A percentile compares a stretch with the other conserved stretches of the same genome.
Conservation (phyloP, 768 basidiomycete genomes). For the Tricholoma saponaceum region DNA sequence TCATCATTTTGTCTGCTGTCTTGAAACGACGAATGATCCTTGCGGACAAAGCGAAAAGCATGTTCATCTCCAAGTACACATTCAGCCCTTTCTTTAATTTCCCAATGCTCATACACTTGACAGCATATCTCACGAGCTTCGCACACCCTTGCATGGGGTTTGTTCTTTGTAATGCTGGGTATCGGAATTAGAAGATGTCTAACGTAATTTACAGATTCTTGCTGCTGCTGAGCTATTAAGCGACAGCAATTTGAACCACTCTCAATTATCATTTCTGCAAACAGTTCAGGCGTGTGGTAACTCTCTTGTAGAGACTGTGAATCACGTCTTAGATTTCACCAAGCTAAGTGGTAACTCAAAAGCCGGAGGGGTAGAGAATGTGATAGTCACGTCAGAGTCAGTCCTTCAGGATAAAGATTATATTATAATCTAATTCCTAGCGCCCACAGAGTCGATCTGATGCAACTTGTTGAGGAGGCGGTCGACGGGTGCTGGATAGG, state of each 20-base stretch:
- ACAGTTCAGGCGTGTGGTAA: constrained; percentile 94
- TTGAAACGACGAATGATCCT: constrained; percentile 90
- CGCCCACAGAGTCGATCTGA: constrained; percentile 56
- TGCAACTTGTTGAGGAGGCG: constrained; percentile 83
- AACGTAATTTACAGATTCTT: constrained; percentile 52
- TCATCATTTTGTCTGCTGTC: constrained; percentile 91
- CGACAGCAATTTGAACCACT: constrained; percentile 77
- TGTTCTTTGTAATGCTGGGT: constrained; percentile 15
- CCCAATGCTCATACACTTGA: background rate
- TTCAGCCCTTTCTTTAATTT: background rate
- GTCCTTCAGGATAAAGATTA: constrained; percentile 18
- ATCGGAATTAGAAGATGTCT: background rate
- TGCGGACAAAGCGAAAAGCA: constrained; percentile 90
- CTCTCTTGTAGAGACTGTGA: constrained; percentile 94
- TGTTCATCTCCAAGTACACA: constrained; percentile 86
- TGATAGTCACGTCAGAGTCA: constrained; percentile 64
- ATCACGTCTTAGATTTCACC: constrained; percentile 94
- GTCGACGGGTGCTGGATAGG: constrained; percentile 96
- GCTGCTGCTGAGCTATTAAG: constrained; percentile 89
- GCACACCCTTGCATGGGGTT: constrained; percentile 90
- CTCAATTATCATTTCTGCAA: constrained; percentile 83
- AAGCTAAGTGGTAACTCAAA: constrained; percentile 87
- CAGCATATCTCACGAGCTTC: constrained; percentile 87
- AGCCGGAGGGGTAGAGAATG: constrained; percentile 72
- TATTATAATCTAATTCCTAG: constrained; percentile 2